These are phyloP conservation scores for Hymenoscyphus albidus DNA, from an alignment of 2,329 filamentous ascomycete genomes.

Conservation along the genomic window DNA sequence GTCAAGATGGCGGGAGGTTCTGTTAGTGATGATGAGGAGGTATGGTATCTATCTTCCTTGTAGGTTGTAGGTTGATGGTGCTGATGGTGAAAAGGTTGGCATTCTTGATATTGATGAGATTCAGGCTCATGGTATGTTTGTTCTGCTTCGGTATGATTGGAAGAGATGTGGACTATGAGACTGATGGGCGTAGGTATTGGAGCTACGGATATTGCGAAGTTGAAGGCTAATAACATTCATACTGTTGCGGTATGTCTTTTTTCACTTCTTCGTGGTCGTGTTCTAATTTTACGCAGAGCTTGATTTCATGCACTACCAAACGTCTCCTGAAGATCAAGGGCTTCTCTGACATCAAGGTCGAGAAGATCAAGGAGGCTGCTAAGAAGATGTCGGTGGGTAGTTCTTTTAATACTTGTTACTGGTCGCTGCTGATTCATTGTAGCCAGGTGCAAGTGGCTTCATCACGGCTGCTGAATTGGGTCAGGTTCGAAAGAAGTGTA, in stretches of 20 bases:
- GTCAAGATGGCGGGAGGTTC: conserved; percentile 19
- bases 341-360: conserved; percentile 66
- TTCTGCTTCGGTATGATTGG: not conserved
- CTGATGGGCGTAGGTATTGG: conserved; percentile 49
- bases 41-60: conserved; percentile 3
- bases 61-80: not conserved
- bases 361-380: conserved; percentile 66
- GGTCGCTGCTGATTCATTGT: conserved; percentile 18
- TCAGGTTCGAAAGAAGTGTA: conserved; percentile 58
- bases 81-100: conserved; percentile 18
- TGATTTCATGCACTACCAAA: conserved; percentile 56
- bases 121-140: conserved; percentile 54
- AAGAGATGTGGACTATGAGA: not conserved
- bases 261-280: not conserved
- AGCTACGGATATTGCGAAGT: conserved; percentile 60
- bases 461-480: conserved; percentile 63
- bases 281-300: conserved; percentile 43
- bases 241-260: conserved; percentile 54
- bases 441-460: conserved; percentile 58
- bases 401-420: not conserved
- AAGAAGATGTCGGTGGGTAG: conserved; percentile 37
- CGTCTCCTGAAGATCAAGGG: conserved; percentile 64
- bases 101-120: conserved; percentile 66
- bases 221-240: conserved; percentile 59
- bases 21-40: conserved; percentile 21